Conservation (phyloP, 1,284 basidiomycete genomes). For the Microbotryum saponariae region DNA sequence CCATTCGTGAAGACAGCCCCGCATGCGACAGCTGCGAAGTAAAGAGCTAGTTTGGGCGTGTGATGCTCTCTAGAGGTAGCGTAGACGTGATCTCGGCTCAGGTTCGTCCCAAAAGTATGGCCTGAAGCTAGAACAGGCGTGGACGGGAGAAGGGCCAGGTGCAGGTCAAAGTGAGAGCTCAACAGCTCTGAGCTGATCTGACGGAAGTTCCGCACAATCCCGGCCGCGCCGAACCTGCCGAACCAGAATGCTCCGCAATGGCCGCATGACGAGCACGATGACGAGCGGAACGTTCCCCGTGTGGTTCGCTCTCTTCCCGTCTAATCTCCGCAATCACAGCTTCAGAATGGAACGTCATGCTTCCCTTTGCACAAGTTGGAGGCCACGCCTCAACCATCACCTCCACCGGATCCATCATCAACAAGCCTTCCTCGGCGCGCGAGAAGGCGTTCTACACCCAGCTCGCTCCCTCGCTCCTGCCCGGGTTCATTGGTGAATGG, state of each 20-base stretch:
- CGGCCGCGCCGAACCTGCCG: too few relatives aligned
- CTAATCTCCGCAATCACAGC: neutral
- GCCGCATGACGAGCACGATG: too few relatives aligned
- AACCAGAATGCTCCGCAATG: too few relatives aligned
- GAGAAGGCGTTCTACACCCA: conserved; percentile 77
- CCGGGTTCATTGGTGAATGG: conserved; percentile 39
- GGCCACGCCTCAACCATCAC: conserved; percentile 70
- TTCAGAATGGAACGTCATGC: neutral
- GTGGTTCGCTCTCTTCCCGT: too few relatives aligned
- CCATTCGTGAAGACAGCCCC: neutral
- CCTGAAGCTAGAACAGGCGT: too few relatives aligned
- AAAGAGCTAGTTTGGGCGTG: too few relatives aligned
- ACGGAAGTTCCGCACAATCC: too few relatives aligned
- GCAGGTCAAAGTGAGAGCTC: neutral
- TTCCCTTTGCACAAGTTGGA: conserved; percentile 64
- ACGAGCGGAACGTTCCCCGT: too few relatives aligned
- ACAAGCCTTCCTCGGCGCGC: conserved; percentile 67
- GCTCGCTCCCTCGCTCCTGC: conserved; percentile 44
- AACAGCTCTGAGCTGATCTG: neutral
- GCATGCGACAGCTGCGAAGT: too few relatives aligned
- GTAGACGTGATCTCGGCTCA: too few relatives aligned
- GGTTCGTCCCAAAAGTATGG: too few relatives aligned
- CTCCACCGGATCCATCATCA: conserved; percentile 63
- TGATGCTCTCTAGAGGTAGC: too few relatives aligned
- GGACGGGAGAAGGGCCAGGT: neutral